Evolutionary conservation across 345 rosid species (phyloP).

Genomic region (Cardamine resedifolia): DNA sequence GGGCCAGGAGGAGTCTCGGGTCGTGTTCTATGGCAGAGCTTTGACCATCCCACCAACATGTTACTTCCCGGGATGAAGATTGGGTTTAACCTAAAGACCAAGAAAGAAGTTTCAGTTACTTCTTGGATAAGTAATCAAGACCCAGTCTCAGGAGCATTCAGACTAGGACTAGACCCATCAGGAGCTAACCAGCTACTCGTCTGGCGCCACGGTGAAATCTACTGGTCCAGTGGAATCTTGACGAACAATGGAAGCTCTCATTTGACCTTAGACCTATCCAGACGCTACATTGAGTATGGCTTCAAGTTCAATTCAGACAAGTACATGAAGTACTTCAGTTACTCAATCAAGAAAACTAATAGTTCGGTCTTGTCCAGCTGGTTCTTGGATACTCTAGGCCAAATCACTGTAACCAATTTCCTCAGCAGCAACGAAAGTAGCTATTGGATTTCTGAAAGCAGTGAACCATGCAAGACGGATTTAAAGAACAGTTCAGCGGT

Average conservation of each 20-base stretch:
- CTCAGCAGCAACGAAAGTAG: background rate
- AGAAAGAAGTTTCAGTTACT: conserved; percentile 45
- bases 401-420: conserved; percentile 41
- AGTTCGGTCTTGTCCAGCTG: conserved; percentile 43
- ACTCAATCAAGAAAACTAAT: conserved; percentile 34
- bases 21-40: conserved; percentile 60
- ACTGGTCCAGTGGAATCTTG: conserved; percentile 61
- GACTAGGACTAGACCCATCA: conserved; percentile 51
- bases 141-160: conserved; percentile 63
- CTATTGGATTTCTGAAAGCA: conserved; percentile 37
- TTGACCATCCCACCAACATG: conserved; percentile 55
- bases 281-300: conserved; percentile 29
- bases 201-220: conserved; percentile 48
- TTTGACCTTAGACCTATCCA: conserved; percentile 40
- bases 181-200: conserved; percentile 47
- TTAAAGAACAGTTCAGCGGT: conserved; percentile 42
- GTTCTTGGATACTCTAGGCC: conserved; percentile 52
- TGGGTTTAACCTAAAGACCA: conserved; percentile 49
- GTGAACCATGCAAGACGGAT: conserved; percentile 40
- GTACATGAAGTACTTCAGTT: conserved; percentile 52
- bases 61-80: conserved; percentile 71
- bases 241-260: conserved; percentile 46
- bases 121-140: conserved; percentile 51
- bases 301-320: conserved; percentile 44
- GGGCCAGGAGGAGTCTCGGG: conserved; percentile 37